Conservation (phyloP, 2,329 filamentous ascomycete genomes). For the Aspergillus puulaauensis region DNA sequence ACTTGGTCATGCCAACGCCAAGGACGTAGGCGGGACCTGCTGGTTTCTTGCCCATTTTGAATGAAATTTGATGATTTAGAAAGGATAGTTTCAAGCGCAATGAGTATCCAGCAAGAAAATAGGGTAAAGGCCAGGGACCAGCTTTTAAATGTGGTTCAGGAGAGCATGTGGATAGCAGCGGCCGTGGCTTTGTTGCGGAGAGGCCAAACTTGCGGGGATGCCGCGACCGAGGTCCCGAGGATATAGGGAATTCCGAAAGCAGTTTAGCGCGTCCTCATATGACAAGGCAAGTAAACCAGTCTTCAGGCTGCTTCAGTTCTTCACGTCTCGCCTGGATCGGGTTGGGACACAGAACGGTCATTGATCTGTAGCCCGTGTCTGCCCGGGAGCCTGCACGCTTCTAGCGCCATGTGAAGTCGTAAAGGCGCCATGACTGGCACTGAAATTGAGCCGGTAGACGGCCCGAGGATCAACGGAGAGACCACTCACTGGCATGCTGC, state of each 20-base stretch:
- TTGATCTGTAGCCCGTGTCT: background rate
- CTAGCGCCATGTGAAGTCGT: slow-evolving; percentile 1
- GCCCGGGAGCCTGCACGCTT: background rate
- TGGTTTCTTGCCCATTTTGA: slow-evolving; percentile 53
- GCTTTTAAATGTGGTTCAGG: slow-evolving; percentile 3
- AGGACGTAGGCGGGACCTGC: slow-evolving; percentile 74
- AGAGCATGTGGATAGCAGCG: slow-evolving; percentile 5
- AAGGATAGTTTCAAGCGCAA: background rate
- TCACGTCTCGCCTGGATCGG: background rate
- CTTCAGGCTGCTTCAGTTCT: background rate
- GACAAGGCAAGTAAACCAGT: background rate
- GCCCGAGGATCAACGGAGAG: slow-evolving; percentile 9
- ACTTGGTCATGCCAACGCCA: slow-evolving; percentile 98
- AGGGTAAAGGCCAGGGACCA: background rate
- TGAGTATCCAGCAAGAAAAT: background rate
- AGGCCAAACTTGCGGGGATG: slow-evolving; percentile 25
- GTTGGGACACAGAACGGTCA: background rate
- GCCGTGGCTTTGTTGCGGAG: slow-evolving; percentile 8
- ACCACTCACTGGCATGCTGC: background rate
- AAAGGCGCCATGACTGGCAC: background rate
- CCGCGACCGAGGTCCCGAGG: slow-evolving; percentile 36
- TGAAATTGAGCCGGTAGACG: background rate
- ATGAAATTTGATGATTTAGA: slow-evolving; percentile 20
- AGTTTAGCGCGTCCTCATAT: background rate
- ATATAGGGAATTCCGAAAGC: slow-evolving; percentile 9